Conservation (phyloP, 2,329 filamentous ascomycete genomes). For the Trichoderma semiorbis region DNA sequence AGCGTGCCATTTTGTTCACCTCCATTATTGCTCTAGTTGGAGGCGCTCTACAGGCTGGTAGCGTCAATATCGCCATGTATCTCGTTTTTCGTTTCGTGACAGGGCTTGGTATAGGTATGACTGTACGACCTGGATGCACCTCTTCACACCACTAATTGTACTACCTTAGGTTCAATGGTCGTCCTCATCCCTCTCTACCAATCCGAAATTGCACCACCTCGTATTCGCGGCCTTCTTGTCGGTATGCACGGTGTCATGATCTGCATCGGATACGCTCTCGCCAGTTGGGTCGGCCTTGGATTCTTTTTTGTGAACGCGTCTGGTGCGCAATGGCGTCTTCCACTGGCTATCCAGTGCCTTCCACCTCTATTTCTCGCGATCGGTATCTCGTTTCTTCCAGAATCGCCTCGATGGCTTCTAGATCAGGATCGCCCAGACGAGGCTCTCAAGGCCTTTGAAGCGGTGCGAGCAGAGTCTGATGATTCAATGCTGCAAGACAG, state of each 20-base stretch:
- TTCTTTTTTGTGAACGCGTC: background rate
- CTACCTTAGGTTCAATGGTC: background rate
- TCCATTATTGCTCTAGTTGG: background rate
- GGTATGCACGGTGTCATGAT: constrained; percentile 9
- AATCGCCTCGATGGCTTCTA: background rate
- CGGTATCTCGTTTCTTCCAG: background rate
- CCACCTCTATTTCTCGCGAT: background rate
- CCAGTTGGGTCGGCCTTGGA: background rate
- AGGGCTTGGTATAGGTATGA: background rate
- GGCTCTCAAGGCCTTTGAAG: background rate
- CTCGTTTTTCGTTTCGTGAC: background rate
- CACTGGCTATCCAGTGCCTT: background rate
- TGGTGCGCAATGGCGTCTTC: background rate
- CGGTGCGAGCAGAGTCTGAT: background rate
- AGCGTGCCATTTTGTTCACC: background rate
- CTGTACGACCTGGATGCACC: background rate
- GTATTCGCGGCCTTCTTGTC: background rate
- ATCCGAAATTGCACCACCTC: constrained; percentile 3
- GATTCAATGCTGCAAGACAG: background rate
- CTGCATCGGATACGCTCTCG: background rate
- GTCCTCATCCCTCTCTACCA: background rate
- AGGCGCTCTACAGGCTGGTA: background rate
- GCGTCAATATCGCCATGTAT: constrained; percentile 2
- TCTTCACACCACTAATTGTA: background rate
- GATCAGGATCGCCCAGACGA: background rate